These are phyloP conservation scores for Eutrema heterophyllum DNA, from an alignment of 345 rosid genomes.

Conservation along the genomic window DNA sequence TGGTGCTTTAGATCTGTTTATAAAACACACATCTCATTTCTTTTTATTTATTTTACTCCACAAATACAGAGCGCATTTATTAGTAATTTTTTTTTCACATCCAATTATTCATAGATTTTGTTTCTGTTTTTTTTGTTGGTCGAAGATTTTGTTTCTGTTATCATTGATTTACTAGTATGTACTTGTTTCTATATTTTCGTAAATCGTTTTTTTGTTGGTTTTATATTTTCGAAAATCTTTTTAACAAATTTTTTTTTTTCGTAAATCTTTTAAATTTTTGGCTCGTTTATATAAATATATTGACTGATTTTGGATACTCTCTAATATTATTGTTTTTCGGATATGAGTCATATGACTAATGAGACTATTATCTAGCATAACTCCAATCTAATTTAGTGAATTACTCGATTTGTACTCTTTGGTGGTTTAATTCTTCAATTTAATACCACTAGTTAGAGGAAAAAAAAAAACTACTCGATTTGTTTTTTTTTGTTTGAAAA, in stretches of 20 bases:
- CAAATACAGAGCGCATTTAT: conserved; percentile 3
- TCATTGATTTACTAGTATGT: not conserved
- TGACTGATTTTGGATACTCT: not conserved
- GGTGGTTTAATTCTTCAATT: too few species aligned
- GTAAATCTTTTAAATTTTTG: not conserved
- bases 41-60: not conserved
- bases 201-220: too few species aligned
- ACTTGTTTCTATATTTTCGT: too few species aligned
- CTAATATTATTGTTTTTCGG: not conserved
- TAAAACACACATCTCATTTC: not conserved
- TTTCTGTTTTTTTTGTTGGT: not conserved
- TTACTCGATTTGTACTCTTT: too few species aligned
- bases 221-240: too few species aligned
- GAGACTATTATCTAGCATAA: not conserved
- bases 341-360: not conserved
- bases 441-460: too few species aligned
- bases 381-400: not conserved
- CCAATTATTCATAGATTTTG: not conserved
- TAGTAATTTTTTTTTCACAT: not conserved
- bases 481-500: too few species aligned
- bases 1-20: conserved; percentile 14
- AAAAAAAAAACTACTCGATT: too few species aligned
- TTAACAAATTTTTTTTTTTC: not conserved
- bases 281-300: not conserved
- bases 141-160: not conserved